Evolutionary conservation across 768 basidiomycete species (phyloP).

Genomic region (Lactarius deliciosus): DNA sequence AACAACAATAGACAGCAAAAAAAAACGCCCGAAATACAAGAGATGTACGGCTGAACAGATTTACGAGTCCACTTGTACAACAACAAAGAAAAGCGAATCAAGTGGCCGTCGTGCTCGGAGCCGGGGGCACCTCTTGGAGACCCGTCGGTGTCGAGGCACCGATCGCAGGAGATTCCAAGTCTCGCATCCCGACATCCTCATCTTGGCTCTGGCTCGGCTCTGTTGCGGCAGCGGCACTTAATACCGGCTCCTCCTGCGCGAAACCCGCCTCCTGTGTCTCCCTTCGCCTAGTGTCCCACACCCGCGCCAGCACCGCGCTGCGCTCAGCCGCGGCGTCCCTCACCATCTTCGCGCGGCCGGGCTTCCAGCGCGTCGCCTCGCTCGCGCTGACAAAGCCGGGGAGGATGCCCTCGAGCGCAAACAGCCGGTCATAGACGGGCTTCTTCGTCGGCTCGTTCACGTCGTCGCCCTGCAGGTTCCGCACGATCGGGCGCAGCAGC

Average conservation of each 20-base stretch:
- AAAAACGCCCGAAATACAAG: neutral
- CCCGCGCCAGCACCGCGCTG: conserved; percentile 42
- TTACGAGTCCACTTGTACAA: conserved; percentile 4
- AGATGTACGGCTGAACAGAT: neutral
- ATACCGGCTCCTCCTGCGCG: neutral
- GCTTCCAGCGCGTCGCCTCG: conserved; percentile 62
- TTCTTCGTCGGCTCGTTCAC: conserved; percentile 35
- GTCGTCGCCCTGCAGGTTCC: conserved; percentile 39
- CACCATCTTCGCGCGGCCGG: conserved; percentile 54
- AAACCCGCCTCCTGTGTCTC: conserved; percentile 31
- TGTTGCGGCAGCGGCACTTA: neutral
- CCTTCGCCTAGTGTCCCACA: conserved; percentile 37
- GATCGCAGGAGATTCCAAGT: neutral
- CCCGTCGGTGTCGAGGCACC: neutral
- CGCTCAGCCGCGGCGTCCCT: conserved; percentile 59
- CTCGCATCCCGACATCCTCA: neutral
- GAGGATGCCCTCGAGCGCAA: conserved; percentile 69
- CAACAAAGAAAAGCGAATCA: neutral
- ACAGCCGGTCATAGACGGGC: conserved; percentile 51
- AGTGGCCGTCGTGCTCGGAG: neutral
- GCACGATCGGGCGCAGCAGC: conserved; percentile 45
- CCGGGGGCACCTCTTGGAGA: neutral
- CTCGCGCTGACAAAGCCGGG: conserved; percentile 68
- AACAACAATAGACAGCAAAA: neutral
- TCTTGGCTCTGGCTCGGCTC: neutral